Evolutionary conservation across 768 basidiomycete species (phyloP).

Genomic region (Tulasnella sp.): DNA sequence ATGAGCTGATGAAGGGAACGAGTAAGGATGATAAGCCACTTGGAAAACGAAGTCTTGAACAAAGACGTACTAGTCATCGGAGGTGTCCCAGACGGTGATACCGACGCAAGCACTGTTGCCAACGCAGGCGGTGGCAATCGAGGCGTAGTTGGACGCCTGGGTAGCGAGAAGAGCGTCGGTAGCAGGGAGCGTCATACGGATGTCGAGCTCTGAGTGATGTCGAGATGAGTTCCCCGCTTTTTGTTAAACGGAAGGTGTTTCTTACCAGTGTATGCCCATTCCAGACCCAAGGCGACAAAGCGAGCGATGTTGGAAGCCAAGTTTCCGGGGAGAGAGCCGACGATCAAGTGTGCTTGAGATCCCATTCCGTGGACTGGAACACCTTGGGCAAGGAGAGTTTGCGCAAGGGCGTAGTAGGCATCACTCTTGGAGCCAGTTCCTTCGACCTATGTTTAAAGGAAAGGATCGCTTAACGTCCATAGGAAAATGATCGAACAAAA

Average conservation of each 20-base stretch:
- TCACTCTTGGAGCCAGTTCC: conserved; percentile 39
- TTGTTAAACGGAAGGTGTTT: too few relatives aligned
- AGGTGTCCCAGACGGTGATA: conserved; percentile 34
- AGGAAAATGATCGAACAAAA: too few relatives aligned
- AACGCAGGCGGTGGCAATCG: conserved; percentile 42
- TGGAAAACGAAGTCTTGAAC: neutral
- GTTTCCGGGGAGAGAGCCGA: neutral
- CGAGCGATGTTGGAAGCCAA: conserved; percentile 39
- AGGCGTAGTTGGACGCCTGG: conserved; percentile 46
- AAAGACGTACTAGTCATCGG: conserved; percentile 22
- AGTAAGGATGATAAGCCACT: too few relatives aligned
- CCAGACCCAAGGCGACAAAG: conserved; percentile 49
- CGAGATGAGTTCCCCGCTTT: too few relatives aligned
- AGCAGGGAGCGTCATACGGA: conserved; percentile 45
- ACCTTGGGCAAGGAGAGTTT: conserved; percentile 34
- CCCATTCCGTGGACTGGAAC: conserved; percentile 53
- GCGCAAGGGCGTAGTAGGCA: conserved; percentile 44
- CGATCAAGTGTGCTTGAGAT: conserved; percentile 26
- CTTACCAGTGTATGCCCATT: conserved; percentile 45
- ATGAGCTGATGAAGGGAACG: too few relatives aligned
- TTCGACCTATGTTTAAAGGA: conserved; percentile 11
- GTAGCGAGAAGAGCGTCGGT: conserved; percentile 39
- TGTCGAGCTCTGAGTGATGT: conserved; percentile 52
- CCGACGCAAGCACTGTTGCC: neutral
- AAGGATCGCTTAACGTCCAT: conserved; percentile 16